phyloP scores from a whole-genome alignment of 2,329 filamentous ascomycete species.

The Penicillium sp. region DNA sequence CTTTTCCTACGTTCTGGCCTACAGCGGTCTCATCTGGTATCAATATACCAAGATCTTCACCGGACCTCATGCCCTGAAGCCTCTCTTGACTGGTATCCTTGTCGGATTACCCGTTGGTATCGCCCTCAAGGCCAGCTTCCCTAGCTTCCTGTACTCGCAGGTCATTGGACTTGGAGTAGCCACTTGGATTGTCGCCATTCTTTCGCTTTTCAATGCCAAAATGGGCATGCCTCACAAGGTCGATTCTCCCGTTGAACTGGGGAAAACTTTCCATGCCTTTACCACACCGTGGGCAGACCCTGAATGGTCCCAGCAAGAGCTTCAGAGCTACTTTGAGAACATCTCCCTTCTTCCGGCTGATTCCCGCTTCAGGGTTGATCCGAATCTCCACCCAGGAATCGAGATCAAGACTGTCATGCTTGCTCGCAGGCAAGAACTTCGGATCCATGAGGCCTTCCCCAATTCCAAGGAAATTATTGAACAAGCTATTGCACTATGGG shows the following conservation, averaged over 20 bases:
- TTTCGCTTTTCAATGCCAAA: constrained; percentile 56
- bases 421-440: constrained; percentile 44
- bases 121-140: constrained; percentile 48
- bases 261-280: constrained; percentile 52
- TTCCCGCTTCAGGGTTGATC: constrained; percentile 50
- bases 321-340: constrained; percentile 55
- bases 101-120: constrained; percentile 57
- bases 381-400: constrained; percentile 50
- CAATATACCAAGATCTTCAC: constrained; percentile 62
- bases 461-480: constrained; percentile 43
- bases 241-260: constrained; percentile 41
- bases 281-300: constrained; percentile 52
- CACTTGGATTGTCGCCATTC: constrained; percentile 60
- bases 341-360: constrained; percentile 50
- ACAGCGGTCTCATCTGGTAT: constrained; percentile 61
- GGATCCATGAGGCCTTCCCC: constrained; percentile 54
- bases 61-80: constrained; percentile 56
- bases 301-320: constrained; percentile 58
- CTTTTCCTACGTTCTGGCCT: constrained; percentile 56
- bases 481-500: constrained; percentile 43
- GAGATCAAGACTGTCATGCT: constrained; percentile 52
- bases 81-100: constrained; percentile 53
- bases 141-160: constrained; percentile 52
- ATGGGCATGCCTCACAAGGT: constrained; percentile 55
- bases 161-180: constrained; percentile 57